These are phyloP conservation scores for Cryphonectria naterciae DNA, from an alignment of 2,329 filamentous ascomycete genomes.

Conservation along the genomic window DNA sequence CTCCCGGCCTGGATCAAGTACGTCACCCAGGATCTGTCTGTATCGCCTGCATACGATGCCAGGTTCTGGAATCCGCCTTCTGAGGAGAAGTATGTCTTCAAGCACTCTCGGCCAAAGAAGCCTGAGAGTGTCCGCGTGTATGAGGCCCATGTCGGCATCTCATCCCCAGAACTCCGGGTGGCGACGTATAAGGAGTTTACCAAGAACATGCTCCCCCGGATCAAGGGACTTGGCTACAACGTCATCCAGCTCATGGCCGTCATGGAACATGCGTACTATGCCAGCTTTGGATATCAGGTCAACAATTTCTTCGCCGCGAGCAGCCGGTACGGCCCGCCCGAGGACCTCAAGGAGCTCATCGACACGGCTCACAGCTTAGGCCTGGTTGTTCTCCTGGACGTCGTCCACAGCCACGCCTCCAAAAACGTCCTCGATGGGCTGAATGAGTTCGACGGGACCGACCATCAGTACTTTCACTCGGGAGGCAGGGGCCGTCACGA, in stretches of 20 bases:
- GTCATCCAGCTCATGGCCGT: conserved; percentile 98
- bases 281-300: conserved; percentile 97
- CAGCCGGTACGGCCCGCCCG: conserved; percentile 89
- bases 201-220: conserved; percentile 85
- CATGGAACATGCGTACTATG: conserved; percentile 99
- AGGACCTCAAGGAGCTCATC: conserved; percentile 94
- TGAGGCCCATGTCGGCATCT: conserved; percentile 98
- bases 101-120: conserved; percentile 80
- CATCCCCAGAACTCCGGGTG: conserved; percentile 84
- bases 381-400: conserved; percentile 87
- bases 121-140: conserved; percentile 89
- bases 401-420: conserved; percentile 96
- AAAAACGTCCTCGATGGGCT: conserved; percentile 96
- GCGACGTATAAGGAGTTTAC: conserved; percentile 98
- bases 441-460: conserved; percentile 94
- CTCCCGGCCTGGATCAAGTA: conserved; percentile 97
- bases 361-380: conserved; percentile 93
- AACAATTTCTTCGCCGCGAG: conserved; percentile 99
- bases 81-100: conserved; percentile 79
- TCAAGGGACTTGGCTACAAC: conserved; percentile 91
- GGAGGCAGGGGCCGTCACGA: conserved; percentile 86
- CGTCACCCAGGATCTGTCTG: conserved; percentile 87
- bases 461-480: conserved; percentile 94
- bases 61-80: conserved; percentile 94
- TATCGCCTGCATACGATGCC: conserved; percentile 92